Percentiles rank a stretch among this genome's conserved stretches.
These are phyloP conservation scores for Durio zibethinus DNA, from an alignment of 345 rosid genomes.

Conservation along the genomic window DNA sequence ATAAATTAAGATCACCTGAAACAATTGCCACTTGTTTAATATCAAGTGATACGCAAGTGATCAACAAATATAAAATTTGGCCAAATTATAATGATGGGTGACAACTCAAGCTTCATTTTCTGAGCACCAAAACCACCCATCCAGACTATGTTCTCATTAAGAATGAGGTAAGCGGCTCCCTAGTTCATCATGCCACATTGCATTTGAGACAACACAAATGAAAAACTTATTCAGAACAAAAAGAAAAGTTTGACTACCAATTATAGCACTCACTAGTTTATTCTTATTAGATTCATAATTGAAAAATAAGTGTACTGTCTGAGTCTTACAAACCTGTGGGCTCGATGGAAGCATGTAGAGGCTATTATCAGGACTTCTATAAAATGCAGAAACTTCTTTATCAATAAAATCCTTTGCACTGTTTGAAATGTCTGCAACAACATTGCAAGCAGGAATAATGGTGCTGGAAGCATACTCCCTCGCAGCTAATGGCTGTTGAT, in stretches of 20 bases:
- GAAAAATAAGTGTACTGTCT: neutral
- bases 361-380: slow-evolving; percentile 76
- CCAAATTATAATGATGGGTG: neutral
- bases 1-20: neutral
- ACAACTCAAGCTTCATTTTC: neutral
- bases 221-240: neutral
- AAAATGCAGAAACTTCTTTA: slow-evolving; percentile 81
- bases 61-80: slow-evolving; percentile 1
- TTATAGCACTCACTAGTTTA: neutral
- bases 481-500: slow-evolving; percentile 82
- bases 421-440: slow-evolving; percentile 68
- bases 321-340: slow-evolving; percentile 67
- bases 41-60: neutral
- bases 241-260: neutral
- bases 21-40: no score
- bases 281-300: neutral
- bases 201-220: neutral
- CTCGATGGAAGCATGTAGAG: slow-evolving; percentile 92
- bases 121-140: neutral
- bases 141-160: neutral
- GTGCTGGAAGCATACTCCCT: slow-evolving; percentile 84
- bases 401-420: slow-evolving; percentile 74
- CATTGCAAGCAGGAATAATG: slow-evolving; percentile 72
- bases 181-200: neutral
- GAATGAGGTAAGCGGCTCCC: neutral